A percentile compares a stretch with the other conserved stretches of the same genome.
These are phyloP conservation scores for Aspergillus brunneoviolaceus DNA, from an alignment of 2,329 filamentous ascomycete genomes.

Conservation along the genomic window DNA sequence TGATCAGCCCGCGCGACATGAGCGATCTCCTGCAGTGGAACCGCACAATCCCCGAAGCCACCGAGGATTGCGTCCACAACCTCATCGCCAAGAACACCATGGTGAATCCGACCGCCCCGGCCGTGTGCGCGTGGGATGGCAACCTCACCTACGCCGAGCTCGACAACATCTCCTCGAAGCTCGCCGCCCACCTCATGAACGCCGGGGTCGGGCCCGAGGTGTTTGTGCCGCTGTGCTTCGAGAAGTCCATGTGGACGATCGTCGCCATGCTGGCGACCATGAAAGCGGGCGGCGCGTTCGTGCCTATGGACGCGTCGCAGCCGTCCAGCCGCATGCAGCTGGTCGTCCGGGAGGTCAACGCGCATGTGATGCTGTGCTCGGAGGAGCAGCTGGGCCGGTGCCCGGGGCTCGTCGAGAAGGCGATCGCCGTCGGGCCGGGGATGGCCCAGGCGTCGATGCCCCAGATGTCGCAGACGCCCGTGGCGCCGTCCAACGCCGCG, in stretches of 20 bases:
- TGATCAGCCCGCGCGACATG: conserved; percentile 14
- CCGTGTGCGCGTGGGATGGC: neutral
- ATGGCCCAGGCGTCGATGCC: conserved; percentile 8
- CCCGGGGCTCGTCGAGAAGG: conserved; percentile 23
- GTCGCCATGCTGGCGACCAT: conserved; percentile 40
- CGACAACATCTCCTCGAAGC: conserved; percentile 11
- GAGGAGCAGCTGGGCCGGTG: conserved; percentile 17
- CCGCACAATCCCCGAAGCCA: neutral
- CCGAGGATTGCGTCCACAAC: conserved; percentile 13
- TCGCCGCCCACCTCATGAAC: conserved; percentile 14
- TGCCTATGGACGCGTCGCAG: conserved; percentile 39
- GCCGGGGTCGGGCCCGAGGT: conserved; percentile 14
- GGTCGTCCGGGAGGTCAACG: conserved; percentile 32
- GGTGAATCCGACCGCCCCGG: conserved; percentile 10
- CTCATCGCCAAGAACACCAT: conserved; percentile 9
- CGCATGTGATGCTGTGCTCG: conserved; percentile 33
- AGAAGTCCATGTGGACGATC: conserved; percentile 36
- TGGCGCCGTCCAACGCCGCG: conserved; percentile 31
- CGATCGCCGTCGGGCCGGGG: conserved; percentile 13
- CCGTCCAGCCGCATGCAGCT: conserved; percentile 36
- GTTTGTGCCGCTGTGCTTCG: conserved; percentile 12
- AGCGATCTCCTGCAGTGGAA: conserved; percentile 13
- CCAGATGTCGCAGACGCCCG: conserved; percentile 7
- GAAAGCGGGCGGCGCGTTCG: conserved; percentile 42
- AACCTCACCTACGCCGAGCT: conserved; percentile 5